Conservation (phyloP, 2,329 filamentous ascomycete species). For the Verticillium zaregamsianum region DNA sequence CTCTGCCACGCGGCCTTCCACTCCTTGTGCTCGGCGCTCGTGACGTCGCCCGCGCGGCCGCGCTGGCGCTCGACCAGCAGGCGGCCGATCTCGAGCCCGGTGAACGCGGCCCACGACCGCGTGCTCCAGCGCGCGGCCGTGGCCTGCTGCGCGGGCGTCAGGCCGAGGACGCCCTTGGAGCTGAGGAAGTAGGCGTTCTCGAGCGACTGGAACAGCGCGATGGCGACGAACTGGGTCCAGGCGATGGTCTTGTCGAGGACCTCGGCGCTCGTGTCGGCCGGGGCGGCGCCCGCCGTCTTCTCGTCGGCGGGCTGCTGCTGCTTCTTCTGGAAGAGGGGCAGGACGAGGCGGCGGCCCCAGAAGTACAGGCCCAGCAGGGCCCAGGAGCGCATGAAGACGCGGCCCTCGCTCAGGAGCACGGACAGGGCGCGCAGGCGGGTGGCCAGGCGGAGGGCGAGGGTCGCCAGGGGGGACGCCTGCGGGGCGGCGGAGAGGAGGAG, state of each 20-base stretch:
- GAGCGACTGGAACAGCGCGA: constrained; percentile 68
- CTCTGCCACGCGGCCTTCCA: constrained; percentile 56
- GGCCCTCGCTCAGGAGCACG: constrained; percentile 63
- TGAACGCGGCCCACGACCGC: constrained; percentile 75
- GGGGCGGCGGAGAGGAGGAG: constrained; percentile 36
- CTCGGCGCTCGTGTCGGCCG: constrained; percentile 32
- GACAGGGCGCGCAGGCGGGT: constrained; percentile 57
- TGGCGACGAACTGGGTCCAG: constrained; percentile 64
- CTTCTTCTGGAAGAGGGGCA: constrained; percentile 24
- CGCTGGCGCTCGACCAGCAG: constrained; percentile 46
- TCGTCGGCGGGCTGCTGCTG: constrained; percentile 16
- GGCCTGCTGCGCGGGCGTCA: constrained; percentile 51
- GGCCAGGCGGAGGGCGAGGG: constrained; percentile 44
- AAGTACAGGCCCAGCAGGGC: constrained; percentile 69
- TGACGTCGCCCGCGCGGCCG: constrained; percentile 26
- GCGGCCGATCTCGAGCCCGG: constrained; percentile 69
- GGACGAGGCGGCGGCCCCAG: constrained; percentile 53
- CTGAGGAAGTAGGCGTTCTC: constrained; percentile 82
- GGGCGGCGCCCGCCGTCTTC: constrained; percentile 20
- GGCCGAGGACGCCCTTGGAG: constrained; percentile 64
- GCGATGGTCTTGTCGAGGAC: constrained; percentile 46
- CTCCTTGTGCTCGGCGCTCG: constrained; percentile 36
- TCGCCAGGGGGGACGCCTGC: constrained; percentile 31
- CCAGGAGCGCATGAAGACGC: constrained; percentile 74
- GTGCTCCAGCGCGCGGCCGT: constrained; percentile 68